Evolutionary conservation across 164 flowering plant genomes (phyloP).

Genomic region (Stephania yunnanensis): DNA sequence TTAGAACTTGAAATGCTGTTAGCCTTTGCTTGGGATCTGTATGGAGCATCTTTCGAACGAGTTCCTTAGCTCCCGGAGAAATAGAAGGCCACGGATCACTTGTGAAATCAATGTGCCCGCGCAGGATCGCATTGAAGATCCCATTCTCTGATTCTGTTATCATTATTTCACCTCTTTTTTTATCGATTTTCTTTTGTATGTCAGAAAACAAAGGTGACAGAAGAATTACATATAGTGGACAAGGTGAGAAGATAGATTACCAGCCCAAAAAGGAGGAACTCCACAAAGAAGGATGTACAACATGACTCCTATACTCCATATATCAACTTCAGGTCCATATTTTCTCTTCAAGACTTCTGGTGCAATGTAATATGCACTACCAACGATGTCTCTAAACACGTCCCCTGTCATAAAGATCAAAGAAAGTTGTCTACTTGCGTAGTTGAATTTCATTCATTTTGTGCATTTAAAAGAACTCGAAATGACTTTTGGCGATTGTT

Average conservation of each 20-base stretch:
- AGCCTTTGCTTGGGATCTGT: conserved; percentile 79
- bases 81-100: conserved; percentile 86
- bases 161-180: not conserved
- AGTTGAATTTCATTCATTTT: not conserved
- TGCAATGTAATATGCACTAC: conserved; percentile 89
- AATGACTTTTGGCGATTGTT: not conserved
- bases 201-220: not conserved
- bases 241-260: conserved; percentile 20
- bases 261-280: conserved; percentile 92
- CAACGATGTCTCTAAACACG: conserved; percentile 63
- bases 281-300: conserved; percentile 69
- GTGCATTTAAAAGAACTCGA: not conserved
- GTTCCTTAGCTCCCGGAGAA: conserved; percentile 80
- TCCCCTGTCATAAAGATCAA: conserved; percentile 43
- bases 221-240: not conserved
- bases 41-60: conserved; percentile 73
- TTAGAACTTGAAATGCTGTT: conserved; percentile 74
- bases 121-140: conserved; percentile 76
- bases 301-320: conserved; percentile 88
- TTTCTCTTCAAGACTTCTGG: conserved; percentile 77
- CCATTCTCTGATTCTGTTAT: conserved; percentile 73
- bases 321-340: conserved; percentile 83
- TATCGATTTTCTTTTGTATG: not conserved
- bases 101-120: conserved; percentile 68
- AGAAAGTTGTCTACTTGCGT: too few relatives aligned